These are phyloP conservation scores for Wickerhamiella nectarea DNA, from an alignment of 805 yeast species.

Conservation along the genomic window DNA sequence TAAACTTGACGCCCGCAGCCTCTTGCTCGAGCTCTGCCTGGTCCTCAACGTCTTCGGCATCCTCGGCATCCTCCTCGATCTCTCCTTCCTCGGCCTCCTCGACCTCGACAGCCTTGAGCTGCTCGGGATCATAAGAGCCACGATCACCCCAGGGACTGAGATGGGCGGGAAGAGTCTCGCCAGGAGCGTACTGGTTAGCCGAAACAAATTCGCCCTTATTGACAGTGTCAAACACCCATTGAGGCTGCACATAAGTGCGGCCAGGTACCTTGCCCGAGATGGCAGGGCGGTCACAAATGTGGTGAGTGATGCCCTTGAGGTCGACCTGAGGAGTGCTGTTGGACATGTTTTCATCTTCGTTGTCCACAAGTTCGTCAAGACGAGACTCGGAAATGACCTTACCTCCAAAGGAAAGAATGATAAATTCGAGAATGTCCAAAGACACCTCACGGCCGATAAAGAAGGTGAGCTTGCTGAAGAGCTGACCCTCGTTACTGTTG, in stretches of 20 bases:
- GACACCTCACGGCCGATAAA: constrained; percentile 94
- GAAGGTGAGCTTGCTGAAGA: constrained; percentile 66
- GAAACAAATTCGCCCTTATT: constrained; percentile 64
- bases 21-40: constrained; percentile 83
- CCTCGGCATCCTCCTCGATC: constrained; percentile 32
- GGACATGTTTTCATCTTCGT: constrained; percentile 33
- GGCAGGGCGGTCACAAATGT: constrained; percentile 85
- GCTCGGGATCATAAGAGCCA: constrained; percentile 76
- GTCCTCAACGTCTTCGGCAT: constrained; percentile 35
- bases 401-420: constrained; percentile 79
- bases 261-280: constrained; percentile 67
- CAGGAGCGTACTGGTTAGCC: constrained; percentile 78
- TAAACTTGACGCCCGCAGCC: constrained; percentile 70
- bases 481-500: constrained; percentile 15
- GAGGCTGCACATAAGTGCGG: constrained; percentile 91
- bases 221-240: constrained; percentile 89
- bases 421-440: constrained; percentile 76
- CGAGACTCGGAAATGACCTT: constrained; percentile 73
- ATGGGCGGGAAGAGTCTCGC: constrained; percentile 92
- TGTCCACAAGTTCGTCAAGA: constrained; percentile 51
- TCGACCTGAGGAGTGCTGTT: constrained; percentile 34
- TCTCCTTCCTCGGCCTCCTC: constrained; percentile 44
- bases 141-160: constrained; percentile 98
- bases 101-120: constrained; percentile 29
- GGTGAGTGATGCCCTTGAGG: constrained; percentile 70